Conservation (phyloP, 2,329 filamentous ascomycete species). For the Verticillium isaacii region DNA sequence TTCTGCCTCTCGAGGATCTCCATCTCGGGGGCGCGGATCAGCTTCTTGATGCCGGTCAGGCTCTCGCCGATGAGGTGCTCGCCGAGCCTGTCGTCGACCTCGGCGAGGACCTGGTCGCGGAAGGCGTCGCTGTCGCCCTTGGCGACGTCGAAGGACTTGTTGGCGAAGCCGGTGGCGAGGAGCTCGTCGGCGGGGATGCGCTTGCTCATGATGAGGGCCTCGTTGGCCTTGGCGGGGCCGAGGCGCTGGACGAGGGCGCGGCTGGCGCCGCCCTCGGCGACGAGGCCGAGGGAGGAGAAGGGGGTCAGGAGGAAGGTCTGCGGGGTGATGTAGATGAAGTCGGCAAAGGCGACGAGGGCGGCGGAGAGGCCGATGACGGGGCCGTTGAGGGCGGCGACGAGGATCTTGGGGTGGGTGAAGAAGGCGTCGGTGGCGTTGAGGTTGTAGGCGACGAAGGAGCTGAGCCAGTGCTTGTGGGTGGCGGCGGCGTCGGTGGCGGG, state of each 20-base stretch:
- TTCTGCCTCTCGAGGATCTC: conserved; percentile 73
- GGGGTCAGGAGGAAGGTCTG: conserved; percentile 84
- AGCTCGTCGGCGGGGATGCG: conserved; percentile 70
- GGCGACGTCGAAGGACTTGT: conserved; percentile 65
- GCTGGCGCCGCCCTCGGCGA: conserved; percentile 81
- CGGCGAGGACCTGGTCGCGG: conserved; percentile 62
- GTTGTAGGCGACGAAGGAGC: conserved; percentile 76
- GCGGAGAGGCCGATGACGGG: conserved; percentile 86
- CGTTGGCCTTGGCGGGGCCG: conserved; percentile 78
- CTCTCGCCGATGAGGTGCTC: conserved; percentile 75
- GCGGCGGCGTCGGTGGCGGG: conserved; percentile 30
- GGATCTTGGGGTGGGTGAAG: conserved; percentile 90
- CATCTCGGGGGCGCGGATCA: conserved; percentile 71
- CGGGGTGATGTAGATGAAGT: conserved; percentile 87
- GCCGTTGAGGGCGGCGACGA: conserved; percentile 86
- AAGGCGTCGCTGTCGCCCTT: conserved; percentile 64
- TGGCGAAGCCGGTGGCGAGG: conserved; percentile 74
- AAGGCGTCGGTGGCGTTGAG: conserved; percentile 86
- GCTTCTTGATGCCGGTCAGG: conserved; percentile 75
- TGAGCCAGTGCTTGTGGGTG: conserved; percentile 53
- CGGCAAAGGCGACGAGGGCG: conserved; percentile 74
- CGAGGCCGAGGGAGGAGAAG: conserved; percentile 84
- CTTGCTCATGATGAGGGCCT: conserved; percentile 88
- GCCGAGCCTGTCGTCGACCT: conserved; percentile 78
- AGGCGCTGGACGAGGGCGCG: conserved; percentile 74